Conservation (phyloP, 2,329 filamentous ascomycete genomes). For the Setomelanomma holmii region DNA sequence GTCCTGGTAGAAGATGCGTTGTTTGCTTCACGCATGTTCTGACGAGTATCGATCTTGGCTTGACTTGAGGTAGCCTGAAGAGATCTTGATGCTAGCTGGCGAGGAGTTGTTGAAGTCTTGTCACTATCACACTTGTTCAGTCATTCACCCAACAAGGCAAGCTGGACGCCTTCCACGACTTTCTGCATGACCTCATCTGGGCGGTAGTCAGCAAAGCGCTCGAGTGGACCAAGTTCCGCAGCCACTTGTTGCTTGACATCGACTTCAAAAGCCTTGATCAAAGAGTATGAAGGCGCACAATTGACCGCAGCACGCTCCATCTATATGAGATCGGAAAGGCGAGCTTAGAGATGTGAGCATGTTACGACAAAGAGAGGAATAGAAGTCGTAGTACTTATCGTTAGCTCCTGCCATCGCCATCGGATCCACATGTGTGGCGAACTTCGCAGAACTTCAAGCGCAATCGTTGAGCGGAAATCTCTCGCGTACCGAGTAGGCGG, state of each 20-base stretch:
- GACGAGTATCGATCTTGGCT: too few relatives aligned
- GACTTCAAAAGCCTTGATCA: not conserved
- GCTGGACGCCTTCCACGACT: not conserved
- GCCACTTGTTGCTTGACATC: not conserved
- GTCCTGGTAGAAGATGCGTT: too few relatives aligned
- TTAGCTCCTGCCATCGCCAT: not conserved
- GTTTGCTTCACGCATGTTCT: too few relatives aligned
- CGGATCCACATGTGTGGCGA: not conserved
- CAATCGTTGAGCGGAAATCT: not conserved
- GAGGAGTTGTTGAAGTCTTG: too few relatives aligned
- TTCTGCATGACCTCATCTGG: not conserved
- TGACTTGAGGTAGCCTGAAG: too few relatives aligned
- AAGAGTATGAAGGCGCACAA: not conserved
- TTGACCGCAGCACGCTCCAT: not conserved
- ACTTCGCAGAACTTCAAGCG: not conserved
- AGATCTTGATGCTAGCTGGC: too few relatives aligned
- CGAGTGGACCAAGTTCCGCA: not conserved
- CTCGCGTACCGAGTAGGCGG: not conserved
- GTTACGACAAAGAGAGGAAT: not conserved
- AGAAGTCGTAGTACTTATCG: not conserved
- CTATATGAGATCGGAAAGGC: not conserved
- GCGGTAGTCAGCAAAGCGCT: not conserved
- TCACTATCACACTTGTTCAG: too few relatives aligned
- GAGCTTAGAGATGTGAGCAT: not conserved
- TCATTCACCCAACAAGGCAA: not conserved